Conservation (phyloP, 202 grass and related monocot species). For the Digitaria exilis region DNA sequence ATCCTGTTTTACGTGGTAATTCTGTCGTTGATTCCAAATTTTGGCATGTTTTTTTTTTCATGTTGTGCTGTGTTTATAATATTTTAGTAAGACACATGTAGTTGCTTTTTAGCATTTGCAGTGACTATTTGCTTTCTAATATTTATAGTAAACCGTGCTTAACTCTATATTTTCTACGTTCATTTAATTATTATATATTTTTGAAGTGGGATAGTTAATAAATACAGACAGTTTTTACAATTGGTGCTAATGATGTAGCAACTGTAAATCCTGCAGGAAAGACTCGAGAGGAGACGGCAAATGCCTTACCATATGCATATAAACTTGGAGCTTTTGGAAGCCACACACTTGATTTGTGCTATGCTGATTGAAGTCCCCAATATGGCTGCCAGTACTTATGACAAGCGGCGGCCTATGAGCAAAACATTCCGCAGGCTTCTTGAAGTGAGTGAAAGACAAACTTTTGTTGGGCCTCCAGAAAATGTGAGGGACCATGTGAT, state of each 20-base stretch:
- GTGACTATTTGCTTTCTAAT: neutral
- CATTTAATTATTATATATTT: constrained; percentile 19
- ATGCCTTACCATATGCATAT: constrained; percentile 99
- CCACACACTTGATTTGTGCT: constrained; percentile 89
- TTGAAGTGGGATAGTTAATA: neutral
- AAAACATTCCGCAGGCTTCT: constrained; percentile 92
- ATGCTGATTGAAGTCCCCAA: constrained; percentile 95
- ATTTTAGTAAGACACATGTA: constrained; percentile 7
- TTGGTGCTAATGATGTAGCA: neutral
- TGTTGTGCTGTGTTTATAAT: neutral
- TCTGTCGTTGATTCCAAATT: neutral
- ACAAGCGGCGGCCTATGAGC: constrained; percentile 71
- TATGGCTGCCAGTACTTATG: constrained; percentile 74
- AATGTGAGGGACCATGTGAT: constrained; percentile 89
- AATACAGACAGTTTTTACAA: neutral
- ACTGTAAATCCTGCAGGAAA: constrained; percentile 61
- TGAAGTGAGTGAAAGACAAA: constrained; percentile 83
- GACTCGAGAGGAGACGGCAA: constrained; percentile 85
- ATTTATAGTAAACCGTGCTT: neutral
- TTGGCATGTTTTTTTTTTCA: neutral
- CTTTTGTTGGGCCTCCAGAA: constrained; percentile 86
- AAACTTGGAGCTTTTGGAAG: constrained; percentile 92
- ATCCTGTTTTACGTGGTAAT: neutral
- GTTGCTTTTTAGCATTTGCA: neutral
- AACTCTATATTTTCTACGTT: neutral